These are phyloP conservation scores for Monilinia vaccinii-corymbosi DNA, from an alignment of 2,329 filamentous ascomycete species.

Conservation along the genomic window DNA sequence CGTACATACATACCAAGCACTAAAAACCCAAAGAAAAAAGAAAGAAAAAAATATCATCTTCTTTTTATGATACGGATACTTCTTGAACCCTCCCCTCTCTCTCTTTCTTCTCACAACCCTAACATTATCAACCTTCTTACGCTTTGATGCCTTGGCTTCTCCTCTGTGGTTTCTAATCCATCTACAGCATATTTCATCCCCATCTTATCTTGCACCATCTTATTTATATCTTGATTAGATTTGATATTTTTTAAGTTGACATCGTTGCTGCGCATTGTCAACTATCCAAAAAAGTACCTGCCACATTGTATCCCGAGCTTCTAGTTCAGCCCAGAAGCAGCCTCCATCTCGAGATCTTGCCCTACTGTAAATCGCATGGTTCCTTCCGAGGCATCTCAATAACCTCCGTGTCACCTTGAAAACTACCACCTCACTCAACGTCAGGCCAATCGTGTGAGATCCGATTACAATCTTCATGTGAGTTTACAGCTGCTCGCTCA, in stretches of 20 bases:
- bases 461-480: background rate
- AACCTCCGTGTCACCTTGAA: slow-evolving; percentile 14
- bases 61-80: background rate
- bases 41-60: background rate
- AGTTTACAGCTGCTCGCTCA: background rate
- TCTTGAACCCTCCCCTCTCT: background rate
- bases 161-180: background rate
- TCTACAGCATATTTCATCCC: background rate
- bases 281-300: slow-evolving; percentile 9
- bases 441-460: background rate
- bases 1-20: background rate
- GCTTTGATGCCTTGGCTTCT: background rate
- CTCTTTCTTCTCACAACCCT: background rate
- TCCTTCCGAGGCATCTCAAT: slow-evolving; percentile 17
- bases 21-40: background rate
- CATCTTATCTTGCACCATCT: background rate
- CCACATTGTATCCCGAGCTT: slow-evolving; percentile 13
- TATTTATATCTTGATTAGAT: background rate
- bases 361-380: slow-evolving; percentile 9
- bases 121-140: background rate
- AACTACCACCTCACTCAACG: slow-evolving; percentile 11
- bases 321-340: slow-evolving; percentile 8
- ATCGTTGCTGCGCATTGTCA: background rate
- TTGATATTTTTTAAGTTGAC: background rate
- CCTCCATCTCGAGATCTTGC: slow-evolving; percentile 11